A percentile compares a stretch with the other conserved stretches of the same genome.
Conservation (phyloP, 2,329 filamentous ascomycete genomes). For the Sphaerostilbella broomeana region DNA sequence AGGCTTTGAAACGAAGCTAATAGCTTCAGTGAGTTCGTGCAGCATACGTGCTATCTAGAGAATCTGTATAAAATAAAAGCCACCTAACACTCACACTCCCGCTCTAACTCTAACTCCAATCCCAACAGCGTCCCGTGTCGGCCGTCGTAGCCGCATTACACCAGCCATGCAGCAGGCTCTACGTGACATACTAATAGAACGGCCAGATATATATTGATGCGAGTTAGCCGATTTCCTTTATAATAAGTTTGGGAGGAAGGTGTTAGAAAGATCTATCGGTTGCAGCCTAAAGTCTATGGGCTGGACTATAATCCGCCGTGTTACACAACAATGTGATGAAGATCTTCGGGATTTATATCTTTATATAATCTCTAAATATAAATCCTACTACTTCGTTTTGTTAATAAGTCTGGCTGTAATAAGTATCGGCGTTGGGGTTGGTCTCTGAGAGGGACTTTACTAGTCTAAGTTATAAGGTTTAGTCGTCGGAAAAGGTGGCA, state of each 20-base stretch:
- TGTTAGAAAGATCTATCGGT: slow-evolving; percentile 17
- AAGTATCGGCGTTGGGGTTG: slow-evolving; percentile 28
- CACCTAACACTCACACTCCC: no score
- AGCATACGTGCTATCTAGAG: neutral
- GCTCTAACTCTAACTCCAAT: neutral
- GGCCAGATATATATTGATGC: slow-evolving; percentile 20
- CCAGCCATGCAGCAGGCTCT: slow-evolving; percentile 20
- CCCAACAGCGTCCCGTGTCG: slow-evolving; percentile 6
- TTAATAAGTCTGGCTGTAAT: slow-evolving; percentile 31
- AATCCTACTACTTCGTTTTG: slow-evolving; percentile 28
- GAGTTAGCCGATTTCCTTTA: slow-evolving; percentile 20
- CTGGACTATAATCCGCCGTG: slow-evolving; percentile 24
- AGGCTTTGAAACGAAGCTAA: neutral
- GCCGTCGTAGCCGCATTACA: slow-evolving; percentile 19
- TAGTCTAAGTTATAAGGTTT: slow-evolving; percentile 19
- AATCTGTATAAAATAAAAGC: neutral
- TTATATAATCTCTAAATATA: slow-evolving; percentile 25
- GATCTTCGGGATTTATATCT: slow-evolving; percentile 30
- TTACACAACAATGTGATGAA: slow-evolving; percentile 26
- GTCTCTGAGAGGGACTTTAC: slow-evolving; percentile 25
- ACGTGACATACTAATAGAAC: slow-evolving; percentile 20
- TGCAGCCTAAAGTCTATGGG: slow-evolving; percentile 17
- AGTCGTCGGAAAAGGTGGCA: slow-evolving; percentile 18
- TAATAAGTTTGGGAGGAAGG: slow-evolving; percentile 6
- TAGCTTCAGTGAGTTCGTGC: neutral